These are phyloP conservation scores for Aspergillus nidulans DNA, from an alignment of 495 filamentous ascomycete genomes.

Conservation along the genomic window DNA sequence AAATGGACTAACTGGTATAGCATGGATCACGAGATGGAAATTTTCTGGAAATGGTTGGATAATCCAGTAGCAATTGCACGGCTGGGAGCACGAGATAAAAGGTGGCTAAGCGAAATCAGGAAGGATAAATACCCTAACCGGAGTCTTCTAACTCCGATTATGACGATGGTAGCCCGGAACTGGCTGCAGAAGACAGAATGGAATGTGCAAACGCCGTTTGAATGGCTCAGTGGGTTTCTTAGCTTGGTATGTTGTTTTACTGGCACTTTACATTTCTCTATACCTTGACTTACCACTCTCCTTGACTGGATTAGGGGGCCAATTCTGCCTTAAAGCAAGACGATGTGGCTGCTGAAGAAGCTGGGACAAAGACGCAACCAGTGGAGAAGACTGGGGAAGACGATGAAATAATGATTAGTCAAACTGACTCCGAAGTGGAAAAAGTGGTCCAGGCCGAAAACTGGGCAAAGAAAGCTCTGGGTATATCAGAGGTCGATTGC, in stretches of 20 bases:
- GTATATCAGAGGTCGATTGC: constrained; percentile 2
- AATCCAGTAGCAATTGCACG: constrained; percentile 12
- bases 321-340: no score
- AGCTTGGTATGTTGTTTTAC: constrained; percentile 1
- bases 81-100: constrained; percentile 8
- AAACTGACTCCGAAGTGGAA: no score
- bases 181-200: constrained; percentile 8
- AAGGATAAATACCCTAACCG: constrained; percentile 1
- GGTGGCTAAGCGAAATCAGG: constrained; percentile 8
- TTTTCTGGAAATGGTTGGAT: constrained; percentile 14
- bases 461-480: constrained; percentile 5
- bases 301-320: background rate
- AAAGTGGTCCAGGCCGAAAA: no score
- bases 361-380: no score
- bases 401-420: no score
- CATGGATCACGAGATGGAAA: background rate
- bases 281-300: background rate
- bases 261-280: background rate
- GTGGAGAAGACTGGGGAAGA: no score
- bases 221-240: constrained; percentile 12
- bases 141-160: constrained; percentile 7
- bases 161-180: constrained; percentile 11
- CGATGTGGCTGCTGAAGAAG: no score
- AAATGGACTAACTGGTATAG: background rate
- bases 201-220: background rate